Evolutionary conservation across 2,329 filamentous ascomycete genomes (phyloP), one percentile per base, ranked within the genome.

Genomic region (Neonectria hederae): DNA sequence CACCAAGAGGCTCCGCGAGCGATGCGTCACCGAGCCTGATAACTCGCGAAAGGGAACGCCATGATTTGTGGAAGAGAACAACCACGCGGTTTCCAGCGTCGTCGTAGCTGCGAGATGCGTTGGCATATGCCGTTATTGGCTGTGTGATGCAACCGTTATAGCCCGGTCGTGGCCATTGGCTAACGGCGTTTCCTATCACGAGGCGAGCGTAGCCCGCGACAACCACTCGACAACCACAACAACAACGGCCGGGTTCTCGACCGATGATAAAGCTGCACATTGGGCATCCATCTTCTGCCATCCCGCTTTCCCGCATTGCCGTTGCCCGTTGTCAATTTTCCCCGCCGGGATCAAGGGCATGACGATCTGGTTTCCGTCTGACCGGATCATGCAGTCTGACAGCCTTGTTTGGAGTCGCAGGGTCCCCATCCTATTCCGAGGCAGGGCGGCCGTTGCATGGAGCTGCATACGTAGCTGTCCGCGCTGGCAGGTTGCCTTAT

Each of bases 51-150:
- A 22, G 35, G 35, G 22, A 28, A 40, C 28, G 57, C 48, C 46
- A 30, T 57, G 48, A 57, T 65, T 52, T 53, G 53, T 28, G 46
- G 38, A 7, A 51, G 43, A 49, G 53, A 54, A 24, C 24, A 43
- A 26, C 14, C 54, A 49, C 22, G 49, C 46, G 22, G 38, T 61
- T 26, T 30, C 13, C 35, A 55, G 45, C n/a, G 48, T 35, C 28
- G 54, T 14, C 43, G 22, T 17, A 26, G 59, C 59, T 60, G 59
- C 63, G 55, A 22, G 63, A 60, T 66, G 63, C 55, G 63, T 14
- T 65, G 63, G 62, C 62, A 24, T 21, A 43, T 43, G 49, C 38
- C 42, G 21, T 35, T 24, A 58, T 58, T 57, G 54, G 59, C 45
- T 30, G 26, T 45, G 26, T 32, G 19, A 49, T 38, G 45, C 30